Evolutionary conservation across 257 asterid genomes (phyloP).

Genomic region (Gentiana macrophylla): DNA sequence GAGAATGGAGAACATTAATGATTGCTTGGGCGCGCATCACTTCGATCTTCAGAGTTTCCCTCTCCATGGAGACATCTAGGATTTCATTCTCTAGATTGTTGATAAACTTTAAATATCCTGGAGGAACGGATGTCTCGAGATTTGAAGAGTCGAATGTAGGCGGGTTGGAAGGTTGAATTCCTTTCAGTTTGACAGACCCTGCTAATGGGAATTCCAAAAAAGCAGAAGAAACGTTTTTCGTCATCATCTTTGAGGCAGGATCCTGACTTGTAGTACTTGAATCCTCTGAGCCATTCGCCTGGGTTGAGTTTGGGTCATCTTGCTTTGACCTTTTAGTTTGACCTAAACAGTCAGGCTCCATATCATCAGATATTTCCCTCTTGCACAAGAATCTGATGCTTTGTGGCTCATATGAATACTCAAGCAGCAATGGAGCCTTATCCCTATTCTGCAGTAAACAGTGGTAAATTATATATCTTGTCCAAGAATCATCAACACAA

Average conservation of each 20-base stretch:
- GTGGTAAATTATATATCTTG: no score
- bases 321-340: slow-evolving; percentile 56
- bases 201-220: slow-evolving; percentile 54
- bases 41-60: slow-evolving; percentile 85
- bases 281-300: slow-evolving; percentile 82
- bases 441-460: slow-evolving; percentile 33
- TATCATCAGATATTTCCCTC: slow-evolving; percentile 71
- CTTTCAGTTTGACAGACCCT: slow-evolving; percentile 46
- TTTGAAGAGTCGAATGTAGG: slow-evolving; percentile 77
- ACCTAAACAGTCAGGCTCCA: slow-evolving; percentile 47
- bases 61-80: slow-evolving; percentile 73
- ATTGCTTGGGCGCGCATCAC: slow-evolving; percentile 93
- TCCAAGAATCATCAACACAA: background rate
- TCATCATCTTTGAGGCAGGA: slow-evolving; percentile 48
- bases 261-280: slow-evolving; percentile 81
- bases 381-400: slow-evolving; percentile 51
- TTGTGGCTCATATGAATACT: slow-evolving; percentile 25
- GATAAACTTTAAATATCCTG: slow-evolving; percentile 81
- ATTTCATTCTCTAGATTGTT: slow-evolving; percentile 80
- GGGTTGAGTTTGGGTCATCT: slow-evolving; percentile 68
- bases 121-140: slow-evolving; percentile 92
- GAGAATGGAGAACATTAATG: slow-evolving; percentile 83
- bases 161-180: slow-evolving; percentile 27
- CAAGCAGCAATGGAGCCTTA: slow-evolving; percentile 41
- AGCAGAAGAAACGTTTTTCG: slow-evolving; percentile 40